phyloP scores from a whole-genome alignment of 805 yeast genomes.

The Blastobotrys muscicola region DNA sequence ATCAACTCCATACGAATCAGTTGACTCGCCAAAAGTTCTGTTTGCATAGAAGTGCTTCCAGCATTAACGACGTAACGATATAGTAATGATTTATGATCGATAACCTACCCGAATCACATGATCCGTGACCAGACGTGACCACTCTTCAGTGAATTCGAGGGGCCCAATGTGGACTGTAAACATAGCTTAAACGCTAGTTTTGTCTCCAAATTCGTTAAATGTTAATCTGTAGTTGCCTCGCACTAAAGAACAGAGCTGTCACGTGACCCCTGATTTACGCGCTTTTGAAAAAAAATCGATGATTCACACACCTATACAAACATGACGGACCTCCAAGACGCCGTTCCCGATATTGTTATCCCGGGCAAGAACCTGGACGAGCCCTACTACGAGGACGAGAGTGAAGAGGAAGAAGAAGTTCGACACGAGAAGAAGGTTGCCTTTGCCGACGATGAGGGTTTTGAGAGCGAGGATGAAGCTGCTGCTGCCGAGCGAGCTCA shows the following conservation, averaged over 20 bases:
- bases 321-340: conserved; percentile 66
- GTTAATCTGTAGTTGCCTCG: too few relatives aligned
- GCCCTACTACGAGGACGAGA: conserved; percentile 33
- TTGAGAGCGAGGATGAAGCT: conserved; percentile 48
- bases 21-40: too few relatives aligned
- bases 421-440: conserved; percentile 62
- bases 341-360: conserved; percentile 76
- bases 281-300: neutral
- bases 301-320: neutral
- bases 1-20: too few relatives aligned
- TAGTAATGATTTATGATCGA: too few relatives aligned
- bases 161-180: too few relatives aligned
- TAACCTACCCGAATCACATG: too few relatives aligned
- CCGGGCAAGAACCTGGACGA: conserved; percentile 46
- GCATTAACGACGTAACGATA: too few relatives aligned
- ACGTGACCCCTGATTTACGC: neutral
- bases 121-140: too few relatives aligned
- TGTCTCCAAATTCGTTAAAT: too few relatives aligned
- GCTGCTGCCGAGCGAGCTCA: conserved; percentile 65
- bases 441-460: conserved; percentile 59
- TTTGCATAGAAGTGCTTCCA: too few relatives aligned
- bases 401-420: conserved; percentile 24
- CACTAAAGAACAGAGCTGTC: neutral
- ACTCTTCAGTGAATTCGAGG: too few relatives aligned
- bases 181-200: neutral